A percentile compares a stretch with the other conserved stretches of the same genome.
These are phyloP conservation scores for Aspergillus amoenus DNA, from an alignment of 2,329 filamentous ascomycete species.

Conservation along the genomic window DNA sequence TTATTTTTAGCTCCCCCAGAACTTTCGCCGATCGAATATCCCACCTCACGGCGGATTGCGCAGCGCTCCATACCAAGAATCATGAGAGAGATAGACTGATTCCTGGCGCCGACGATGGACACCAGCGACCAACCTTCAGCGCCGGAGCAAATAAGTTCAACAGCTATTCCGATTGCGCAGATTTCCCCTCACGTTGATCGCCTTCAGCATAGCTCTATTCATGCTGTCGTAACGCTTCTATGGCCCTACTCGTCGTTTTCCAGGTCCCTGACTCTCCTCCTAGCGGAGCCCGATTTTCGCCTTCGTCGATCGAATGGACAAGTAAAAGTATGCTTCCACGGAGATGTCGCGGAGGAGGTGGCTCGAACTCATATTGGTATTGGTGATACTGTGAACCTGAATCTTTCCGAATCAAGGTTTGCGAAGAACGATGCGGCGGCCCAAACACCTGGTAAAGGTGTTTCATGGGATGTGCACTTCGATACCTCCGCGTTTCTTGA, in stretches of 20 bases:
- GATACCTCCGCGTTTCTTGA: constrained; percentile 35
- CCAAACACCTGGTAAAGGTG: constrained; percentile 56
- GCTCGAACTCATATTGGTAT: constrained; percentile 69
- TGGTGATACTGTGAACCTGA: constrained; percentile 71
- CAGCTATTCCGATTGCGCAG: constrained; percentile 40
- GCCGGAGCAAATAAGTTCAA: constrained; percentile 24
- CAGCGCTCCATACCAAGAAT: constrained; percentile 10
- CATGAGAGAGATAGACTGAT: constrained; percentile 13
- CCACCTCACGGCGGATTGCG: background rate
- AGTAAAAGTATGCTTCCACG: constrained; percentile 73
- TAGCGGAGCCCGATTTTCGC: constrained; percentile 82
- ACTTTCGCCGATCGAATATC: background rate
- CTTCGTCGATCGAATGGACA: constrained; percentile 75
- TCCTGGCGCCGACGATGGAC: constrained; percentile 30
- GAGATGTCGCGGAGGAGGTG: constrained; percentile 67
- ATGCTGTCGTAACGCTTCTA: constrained; percentile 76
- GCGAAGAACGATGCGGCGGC: constrained; percentile 51
- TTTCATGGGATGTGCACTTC: constrained; percentile 59
- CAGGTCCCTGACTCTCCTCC: constrained; percentile 70
- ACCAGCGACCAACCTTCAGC: constrained; percentile 23
- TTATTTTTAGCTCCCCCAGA: background rate
- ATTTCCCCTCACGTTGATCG: constrained; percentile 38
- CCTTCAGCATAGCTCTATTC: constrained; percentile 45
- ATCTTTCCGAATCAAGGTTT: constrained; percentile 69
- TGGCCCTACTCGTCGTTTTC: constrained; percentile 88